Evolutionary conservation across 163 green algal genomes (phyloP), one percentile per base, ranked within the genome.

Genomic region (Scenedesmus sp.): DNA sequence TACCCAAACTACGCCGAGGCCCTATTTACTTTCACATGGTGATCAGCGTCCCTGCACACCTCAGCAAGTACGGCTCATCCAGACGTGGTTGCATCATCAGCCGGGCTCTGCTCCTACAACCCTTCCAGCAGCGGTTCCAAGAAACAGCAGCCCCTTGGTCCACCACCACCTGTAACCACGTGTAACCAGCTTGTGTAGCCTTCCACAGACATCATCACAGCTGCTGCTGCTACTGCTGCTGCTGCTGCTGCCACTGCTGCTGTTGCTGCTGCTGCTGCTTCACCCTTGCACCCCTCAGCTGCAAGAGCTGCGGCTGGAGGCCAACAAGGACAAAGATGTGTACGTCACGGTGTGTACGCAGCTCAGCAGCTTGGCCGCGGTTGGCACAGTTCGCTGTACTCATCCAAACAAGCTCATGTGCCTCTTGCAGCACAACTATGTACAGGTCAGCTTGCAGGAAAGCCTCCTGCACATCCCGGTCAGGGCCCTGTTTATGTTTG

Each of bases 241-340:
- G 26, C 81, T 49, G 51, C 51, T 18, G 80, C 80, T 86, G 35
- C 4, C 78, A 30, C 37, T 37, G 16, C 22, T 35, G 30, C 70
- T 44, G 30, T 37, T 89, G 26, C 81, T 49, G 51, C 51, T 18
- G 80, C 80, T 86, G 35, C 9, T 35, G 22, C 59, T 12, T 35
- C 22, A 72, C 44, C 3, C 81, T 30, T 1, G 43, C 9, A 12
- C 37, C 3, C 35, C 46, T 43, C 88, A 92, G 89, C 89, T 83
- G 18, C 46, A 82, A 72, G 89, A 92, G 65, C 83, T 92, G n/a
- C 89, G 89, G 37, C 72, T 92, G 24, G 89, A 92, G 56, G 72
- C 79, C 13, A 72, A 51, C 16, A 86, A 87, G 56, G 73, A 89
- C 53, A 86, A 90, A 42, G 89, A 92, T 43, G 83, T 90, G 16